phyloP scores from a whole-genome alignment of 2,329 filamentous ascomycete species.

The Neoscytalidium dimidiatum region DNA sequence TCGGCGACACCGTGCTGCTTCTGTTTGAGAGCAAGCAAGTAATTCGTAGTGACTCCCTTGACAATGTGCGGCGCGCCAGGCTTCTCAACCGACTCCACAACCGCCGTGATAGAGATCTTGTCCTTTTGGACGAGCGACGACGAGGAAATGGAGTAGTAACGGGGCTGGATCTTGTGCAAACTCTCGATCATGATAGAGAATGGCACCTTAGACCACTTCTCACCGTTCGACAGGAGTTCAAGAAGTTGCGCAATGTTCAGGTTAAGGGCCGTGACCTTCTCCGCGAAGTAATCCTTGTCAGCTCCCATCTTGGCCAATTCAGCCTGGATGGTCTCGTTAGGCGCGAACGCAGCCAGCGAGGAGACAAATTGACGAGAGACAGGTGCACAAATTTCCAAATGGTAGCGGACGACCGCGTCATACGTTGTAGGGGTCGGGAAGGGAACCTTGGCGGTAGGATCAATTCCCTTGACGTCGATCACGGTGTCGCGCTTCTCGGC shows the following conservation, averaged over 20 bases:
- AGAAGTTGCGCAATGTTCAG: slow-evolving; percentile 90
- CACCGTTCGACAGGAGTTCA: slow-evolving; percentile 68
- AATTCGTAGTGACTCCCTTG: slow-evolving; percentile 96
- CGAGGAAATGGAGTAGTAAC: slow-evolving; percentile 99
- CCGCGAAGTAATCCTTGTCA: slow-evolving; percentile 94
- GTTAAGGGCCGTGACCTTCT: slow-evolving; percentile 77
- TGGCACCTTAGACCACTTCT: slow-evolving; percentile 81
- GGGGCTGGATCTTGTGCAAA: slow-evolving; percentile 90
- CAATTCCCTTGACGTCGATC: slow-evolving; percentile 85
- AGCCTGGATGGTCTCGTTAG: slow-evolving; percentile 78
- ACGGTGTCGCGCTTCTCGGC: slow-evolving; percentile 76
- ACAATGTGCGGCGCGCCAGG: slow-evolving; percentile 77
- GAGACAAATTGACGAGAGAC: slow-evolving; percentile 95
- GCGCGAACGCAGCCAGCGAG: slow-evolving; percentile 84
- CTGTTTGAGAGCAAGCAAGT: slow-evolving; percentile 89
- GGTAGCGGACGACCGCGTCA: slow-evolving; percentile 89
- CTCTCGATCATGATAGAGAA: slow-evolving; percentile 96
- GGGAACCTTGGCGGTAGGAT: slow-evolving; percentile 94
- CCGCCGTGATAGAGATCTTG: slow-evolving; percentile 91
- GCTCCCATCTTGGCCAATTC: slow-evolving; percentile 86
- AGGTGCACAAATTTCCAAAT: slow-evolving; percentile 93
- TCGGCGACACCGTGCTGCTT: slow-evolving; percentile 89
- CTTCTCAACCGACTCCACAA: slow-evolving; percentile 82
- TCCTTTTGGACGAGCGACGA: slow-evolving; percentile 92
- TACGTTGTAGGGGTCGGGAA: slow-evolving; percentile 97